phyloP scores from a whole-genome alignment of 257 asterid species.

The Fraxinus excelsior region DNA sequence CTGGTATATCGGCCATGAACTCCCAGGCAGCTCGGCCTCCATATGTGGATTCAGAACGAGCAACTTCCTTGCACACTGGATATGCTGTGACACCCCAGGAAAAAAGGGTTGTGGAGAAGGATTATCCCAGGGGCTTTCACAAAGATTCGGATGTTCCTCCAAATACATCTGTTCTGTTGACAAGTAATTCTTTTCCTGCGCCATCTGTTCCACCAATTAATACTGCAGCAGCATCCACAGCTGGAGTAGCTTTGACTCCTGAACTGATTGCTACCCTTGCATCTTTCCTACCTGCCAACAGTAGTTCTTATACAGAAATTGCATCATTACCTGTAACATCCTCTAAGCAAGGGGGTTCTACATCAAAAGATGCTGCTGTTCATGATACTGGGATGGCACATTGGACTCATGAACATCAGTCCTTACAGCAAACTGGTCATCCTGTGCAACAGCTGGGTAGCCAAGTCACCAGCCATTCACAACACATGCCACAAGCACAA shows the following conservation, averaged over 20 bases:
- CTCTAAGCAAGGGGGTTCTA: slow-evolving; percentile 37
- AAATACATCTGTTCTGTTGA: slow-evolving; percentile 40
- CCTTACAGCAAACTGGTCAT: slow-evolving; percentile 45
- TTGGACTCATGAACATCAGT: slow-evolving; percentile 58
- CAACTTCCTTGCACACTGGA: slow-evolving; percentile 41
- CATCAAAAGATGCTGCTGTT: slow-evolving; percentile 44
- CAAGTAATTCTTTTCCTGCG: slow-evolving; percentile 43
- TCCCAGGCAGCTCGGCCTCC: slow-evolving; percentile 44
- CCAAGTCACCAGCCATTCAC: slow-evolving; percentile 53
- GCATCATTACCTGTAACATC: slow-evolving; percentile 35
- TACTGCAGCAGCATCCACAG: slow-evolving; percentile 50
- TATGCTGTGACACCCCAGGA: slow-evolving; percentile 44
- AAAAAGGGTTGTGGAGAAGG: slow-evolving; percentile 41
- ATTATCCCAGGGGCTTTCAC: slow-evolving; percentile 41
- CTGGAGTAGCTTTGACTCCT: slow-evolving; percentile 77
- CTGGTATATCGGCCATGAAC: slow-evolving; percentile 36
- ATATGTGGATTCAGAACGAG: slow-evolving; percentile 45
- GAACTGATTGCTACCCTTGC: slow-evolving; percentile 88
- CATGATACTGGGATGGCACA: slow-evolving; percentile 42
- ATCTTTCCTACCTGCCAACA: slow-evolving; percentile 58
- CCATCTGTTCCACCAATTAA: slow-evolving; percentile 44
- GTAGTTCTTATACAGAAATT: slow-evolving; percentile 43
- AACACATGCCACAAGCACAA: slow-evolving; percentile 47
- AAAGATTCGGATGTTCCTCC: slow-evolving; percentile 50
- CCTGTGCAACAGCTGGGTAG: slow-evolving; percentile 45